Evolutionary conservation across 2,329 filamentous ascomycete species (phyloP).

Genomic region (Chaetomiaceae sp.): DNA sequence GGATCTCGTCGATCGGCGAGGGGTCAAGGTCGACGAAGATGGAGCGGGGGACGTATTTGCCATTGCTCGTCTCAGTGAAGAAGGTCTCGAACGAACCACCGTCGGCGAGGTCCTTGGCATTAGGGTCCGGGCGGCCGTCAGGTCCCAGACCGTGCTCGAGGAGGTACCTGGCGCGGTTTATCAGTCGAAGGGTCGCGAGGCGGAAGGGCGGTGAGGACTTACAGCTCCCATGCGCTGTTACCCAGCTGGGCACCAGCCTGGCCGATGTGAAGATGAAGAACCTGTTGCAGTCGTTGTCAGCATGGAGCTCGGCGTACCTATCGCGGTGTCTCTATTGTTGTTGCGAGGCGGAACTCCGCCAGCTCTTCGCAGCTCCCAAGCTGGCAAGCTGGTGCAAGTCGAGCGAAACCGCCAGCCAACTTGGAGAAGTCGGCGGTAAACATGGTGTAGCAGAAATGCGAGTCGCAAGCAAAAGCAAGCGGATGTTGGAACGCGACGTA

Average conservation of each 20-base stretch:
- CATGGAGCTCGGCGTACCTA: background rate
- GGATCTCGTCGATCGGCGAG: slow-evolving; percentile 70
- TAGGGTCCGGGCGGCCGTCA: slow-evolving; percentile 61
- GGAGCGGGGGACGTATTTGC: slow-evolving; percentile 68
- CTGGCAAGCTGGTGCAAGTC: background rate
- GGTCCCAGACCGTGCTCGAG: slow-evolving; percentile 66
- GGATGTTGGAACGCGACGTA: background rate
- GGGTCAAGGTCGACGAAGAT: slow-evolving; percentile 71
- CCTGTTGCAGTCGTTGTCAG: slow-evolving; percentile 35
- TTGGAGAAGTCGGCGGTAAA: background rate
- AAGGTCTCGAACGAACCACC: slow-evolving; percentile 66
- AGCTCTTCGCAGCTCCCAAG: background rate
- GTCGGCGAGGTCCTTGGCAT: slow-evolving; percentile 55
- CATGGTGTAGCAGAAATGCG: background rate
- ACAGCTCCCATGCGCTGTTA: slow-evolving; percentile 74
- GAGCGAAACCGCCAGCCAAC: background rate
- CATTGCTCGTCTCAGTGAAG: slow-evolving; percentile 67
- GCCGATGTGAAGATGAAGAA: slow-evolving; percentile 61
- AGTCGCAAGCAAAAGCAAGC: background rate
- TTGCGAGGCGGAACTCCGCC: background rate
- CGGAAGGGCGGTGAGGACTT: slow-evolving; percentile 38
- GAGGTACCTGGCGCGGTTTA: slow-evolving; percentile 52
- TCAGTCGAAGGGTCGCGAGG: slow-evolving; percentile 15
- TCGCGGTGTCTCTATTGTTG: background rate
- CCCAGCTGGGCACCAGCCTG: slow-evolving; percentile 71